Percentiles rank a stretch among this genome's conserved stretches.
These are phyloP conservation scores for Pascua guehoae DNA, from an alignment of 1,284 basidiomycete genomes.

Conservation along the genomic window DNA sequence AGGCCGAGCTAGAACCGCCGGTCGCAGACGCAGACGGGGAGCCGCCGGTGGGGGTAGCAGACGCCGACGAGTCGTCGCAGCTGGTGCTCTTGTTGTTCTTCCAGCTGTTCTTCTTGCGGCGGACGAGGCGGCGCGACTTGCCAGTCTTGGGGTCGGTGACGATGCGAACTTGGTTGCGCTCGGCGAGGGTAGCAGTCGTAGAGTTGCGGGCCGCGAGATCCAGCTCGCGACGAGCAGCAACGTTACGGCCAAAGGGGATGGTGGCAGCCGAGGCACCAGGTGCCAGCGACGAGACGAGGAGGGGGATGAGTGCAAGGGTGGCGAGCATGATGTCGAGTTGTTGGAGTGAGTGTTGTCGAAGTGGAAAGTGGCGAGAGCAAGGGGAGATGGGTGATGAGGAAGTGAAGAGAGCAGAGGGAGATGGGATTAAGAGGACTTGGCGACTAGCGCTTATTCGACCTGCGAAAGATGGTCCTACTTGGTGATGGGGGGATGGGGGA, in stretches of 20 bases:
- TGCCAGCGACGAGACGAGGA: conserved; percentile 7
- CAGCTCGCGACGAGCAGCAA: conserved; percentile 1
- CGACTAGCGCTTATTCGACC: conserved; percentile 20
- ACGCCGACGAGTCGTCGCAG: background rate
- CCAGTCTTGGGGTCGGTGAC: background rate
- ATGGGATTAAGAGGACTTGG: conserved; percentile 1
- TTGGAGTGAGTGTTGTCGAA: background rate
- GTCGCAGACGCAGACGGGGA: background rate
- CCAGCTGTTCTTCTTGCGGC: conserved; percentile 3
- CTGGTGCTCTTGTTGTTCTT: background rate
- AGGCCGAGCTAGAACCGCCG: conserved; percentile 13
- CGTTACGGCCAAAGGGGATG: background rate
- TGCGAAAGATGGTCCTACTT: conserved; percentile 6
- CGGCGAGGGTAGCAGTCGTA: background rate
- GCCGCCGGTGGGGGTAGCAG: background rate
- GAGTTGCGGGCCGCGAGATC: conserved; percentile 2
- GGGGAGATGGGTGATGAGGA: background rate
- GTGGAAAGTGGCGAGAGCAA: background rate
- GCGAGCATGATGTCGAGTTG: conserved; percentile 2
- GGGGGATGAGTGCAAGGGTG: background rate
- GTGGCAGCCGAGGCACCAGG: conserved; percentile 2
- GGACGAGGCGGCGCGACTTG: conserved; percentile 10
- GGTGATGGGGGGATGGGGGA: background rate
- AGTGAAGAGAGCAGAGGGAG: background rate
- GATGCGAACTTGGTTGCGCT: background rate